A percentile compares a stretch with the other conserved stretches of the same genome.
Conservation (phyloP, 2,329 filamentous ascomycete genomes). For the Pleochaeta shiraiana region DNA sequence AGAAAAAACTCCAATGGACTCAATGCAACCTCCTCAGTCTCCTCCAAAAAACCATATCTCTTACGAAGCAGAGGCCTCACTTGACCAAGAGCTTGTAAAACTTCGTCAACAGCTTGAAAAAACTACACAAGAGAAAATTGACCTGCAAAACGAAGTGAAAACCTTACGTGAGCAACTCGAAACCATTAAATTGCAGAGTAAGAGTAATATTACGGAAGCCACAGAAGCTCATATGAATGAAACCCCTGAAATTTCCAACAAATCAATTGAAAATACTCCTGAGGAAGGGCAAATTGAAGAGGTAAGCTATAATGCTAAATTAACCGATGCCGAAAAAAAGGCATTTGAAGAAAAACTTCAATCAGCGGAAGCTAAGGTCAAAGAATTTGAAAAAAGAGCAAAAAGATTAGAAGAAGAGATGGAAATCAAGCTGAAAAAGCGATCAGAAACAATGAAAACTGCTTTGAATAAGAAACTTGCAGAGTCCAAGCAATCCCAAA, state of each 20-base stretch:
- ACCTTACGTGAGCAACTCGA: constrained; percentile 36
- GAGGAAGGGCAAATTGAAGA: constrained; percentile 34
- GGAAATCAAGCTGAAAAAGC: constrained; percentile 36
- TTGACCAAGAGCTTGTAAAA: constrained; percentile 28
- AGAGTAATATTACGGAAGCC: constrained; percentile 22
- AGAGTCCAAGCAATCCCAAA: constrained; percentile 29
- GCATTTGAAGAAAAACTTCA: constrained; percentile 39
- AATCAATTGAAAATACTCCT: constrained; percentile 25
- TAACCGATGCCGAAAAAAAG: constrained; percentile 25
- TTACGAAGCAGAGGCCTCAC: constrained; percentile 28
- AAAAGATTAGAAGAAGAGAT: constrained; percentile 35
- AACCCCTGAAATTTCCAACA: constrained; percentile 14
- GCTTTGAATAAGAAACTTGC: constrained; percentile 44
- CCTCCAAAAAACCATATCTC: constrained; percentile 23
- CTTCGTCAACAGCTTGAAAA: constrained; percentile 40
- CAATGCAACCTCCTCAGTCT: constrained; percentile 13
- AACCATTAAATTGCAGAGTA: constrained; percentile 37
- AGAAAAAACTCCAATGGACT: constrained; percentile 21
- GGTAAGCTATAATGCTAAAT: constrained; percentile 7
- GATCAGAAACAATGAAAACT: constrained; percentile 47
- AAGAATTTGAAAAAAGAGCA: constrained; percentile 40
- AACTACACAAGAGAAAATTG: constrained; percentile 43
- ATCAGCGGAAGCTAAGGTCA: constrained; percentile 35
- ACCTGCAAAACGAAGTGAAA: constrained; percentile 40
- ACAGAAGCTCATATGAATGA: constrained; percentile 24